A percentile compares a stretch with the other conserved stretches of the same genome.
phyloP scores from a whole-genome alignment of 228 moss, liverwort and hornwort species.

The Sphagnum magellanicum region DNA sequence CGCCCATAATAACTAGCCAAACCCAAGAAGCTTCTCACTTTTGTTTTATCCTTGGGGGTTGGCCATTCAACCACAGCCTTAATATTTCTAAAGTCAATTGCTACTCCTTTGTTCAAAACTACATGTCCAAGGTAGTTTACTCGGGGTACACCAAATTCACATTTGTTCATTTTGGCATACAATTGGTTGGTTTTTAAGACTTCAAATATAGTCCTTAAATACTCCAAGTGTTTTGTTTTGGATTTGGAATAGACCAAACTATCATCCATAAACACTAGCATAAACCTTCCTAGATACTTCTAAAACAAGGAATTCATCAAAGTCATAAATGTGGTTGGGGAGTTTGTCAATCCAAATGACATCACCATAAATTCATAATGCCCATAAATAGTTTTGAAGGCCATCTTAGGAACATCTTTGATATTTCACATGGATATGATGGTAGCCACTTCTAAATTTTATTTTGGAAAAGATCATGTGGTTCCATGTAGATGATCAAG shows the following conservation, averaged over 20 bases:
- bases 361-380: conserved; percentile 5
- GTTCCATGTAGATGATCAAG: not conserved
- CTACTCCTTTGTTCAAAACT: not conserved
- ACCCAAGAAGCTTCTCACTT: not conserved
- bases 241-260: not conserved
- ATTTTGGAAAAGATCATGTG: not conserved
- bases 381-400: not conserved
- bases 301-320: not conserved
- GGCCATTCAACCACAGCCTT: not conserved
- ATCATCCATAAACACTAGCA: not conserved
- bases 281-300: not conserved
- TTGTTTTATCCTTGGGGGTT: too few relatives aligned
- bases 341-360: conserved; percentile 1
- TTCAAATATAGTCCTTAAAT: not conserved
- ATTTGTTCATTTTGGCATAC: not conserved
- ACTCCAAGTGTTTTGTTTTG: not conserved
- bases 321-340: not conserved
- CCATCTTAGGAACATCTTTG: not conserved
- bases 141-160: not conserved
- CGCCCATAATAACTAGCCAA: not conserved
- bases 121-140: not conserved
- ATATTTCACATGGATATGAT: not conserved
- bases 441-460: not conserved
- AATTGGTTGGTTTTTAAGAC: not conserved
- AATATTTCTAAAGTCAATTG: not conserved